Percentiles rank a stretch among this genome's conserved stretches.
These are phyloP conservation scores for Peronospora destructor DNA, from an alignment of 352 stramenopile species.

Conservation along the genomic window DNA sequence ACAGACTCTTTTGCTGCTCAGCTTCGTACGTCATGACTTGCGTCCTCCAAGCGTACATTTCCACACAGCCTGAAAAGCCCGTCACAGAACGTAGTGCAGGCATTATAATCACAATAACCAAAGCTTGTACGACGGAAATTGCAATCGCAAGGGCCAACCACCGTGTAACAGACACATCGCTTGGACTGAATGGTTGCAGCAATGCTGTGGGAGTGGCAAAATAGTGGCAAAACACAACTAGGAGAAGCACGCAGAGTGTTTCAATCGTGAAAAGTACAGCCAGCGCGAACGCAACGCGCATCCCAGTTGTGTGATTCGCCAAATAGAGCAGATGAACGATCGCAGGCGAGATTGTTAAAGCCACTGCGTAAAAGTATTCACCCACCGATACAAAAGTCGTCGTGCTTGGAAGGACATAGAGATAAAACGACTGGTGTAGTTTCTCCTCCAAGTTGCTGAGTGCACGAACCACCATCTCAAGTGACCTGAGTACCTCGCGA, in stretches of 20 bases:
- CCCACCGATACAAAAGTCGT: slow-evolving; percentile 79
- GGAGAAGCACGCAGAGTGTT: slow-evolving; percentile 17
- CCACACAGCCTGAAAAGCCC: slow-evolving; percentile 36
- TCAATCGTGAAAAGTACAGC: slow-evolving; percentile 35
- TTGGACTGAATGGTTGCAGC: slow-evolving; percentile 8
- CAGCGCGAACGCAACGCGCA: slow-evolving; percentile 55
- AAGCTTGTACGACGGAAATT: slow-evolving; percentile 22
- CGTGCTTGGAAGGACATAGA: slow-evolving; percentile 75
- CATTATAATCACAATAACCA: slow-evolving; percentile 23
- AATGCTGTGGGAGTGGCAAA: slow-evolving; percentile 7
- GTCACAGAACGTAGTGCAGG: slow-evolving; percentile 24
- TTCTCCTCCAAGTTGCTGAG: slow-evolving; percentile 87
- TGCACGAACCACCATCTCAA: slow-evolving; percentile 65
- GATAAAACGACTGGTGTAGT: slow-evolving; percentile 84
- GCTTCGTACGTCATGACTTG: slow-evolving; percentile 33
- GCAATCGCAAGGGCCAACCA: slow-evolving; percentile 26
- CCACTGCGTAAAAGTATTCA: slow-evolving; percentile 80
- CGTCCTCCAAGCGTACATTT: slow-evolving; percentile 36
- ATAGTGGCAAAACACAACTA: slow-evolving; percentile 13
- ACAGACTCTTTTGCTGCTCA: slow-evolving; percentile 21
- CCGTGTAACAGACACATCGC: slow-evolving; percentile 2
- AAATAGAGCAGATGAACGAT: slow-evolving; percentile 55
- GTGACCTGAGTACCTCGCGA: slow-evolving; percentile 37
- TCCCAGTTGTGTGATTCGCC: slow-evolving; percentile 42
- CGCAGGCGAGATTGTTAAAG: slow-evolving; percentile 59